Conservation (phyloP, 176 grass and related monocot genomes). For the Musa acuminata region DNA sequence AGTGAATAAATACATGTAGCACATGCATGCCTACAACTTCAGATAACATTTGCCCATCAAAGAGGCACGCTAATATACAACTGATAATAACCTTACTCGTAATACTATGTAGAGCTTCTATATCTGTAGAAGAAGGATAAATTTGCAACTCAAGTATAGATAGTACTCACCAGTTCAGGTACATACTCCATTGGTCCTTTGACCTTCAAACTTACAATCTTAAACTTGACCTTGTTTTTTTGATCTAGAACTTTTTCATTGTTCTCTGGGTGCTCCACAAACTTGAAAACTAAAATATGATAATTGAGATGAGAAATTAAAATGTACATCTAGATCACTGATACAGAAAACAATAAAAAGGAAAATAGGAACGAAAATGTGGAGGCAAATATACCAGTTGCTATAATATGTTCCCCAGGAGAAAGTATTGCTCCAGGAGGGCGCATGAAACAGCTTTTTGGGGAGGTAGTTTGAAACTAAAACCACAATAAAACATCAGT, state of each 20-base stretch:
- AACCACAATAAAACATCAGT: constrained; percentile 11
- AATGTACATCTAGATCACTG: background rate
- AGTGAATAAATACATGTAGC: too few relatives aligned
- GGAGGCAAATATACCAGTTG: constrained; percentile 48
- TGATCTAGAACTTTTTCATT: constrained; percentile 74
- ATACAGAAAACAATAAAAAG: constrained; percentile 3
- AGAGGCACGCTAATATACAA: too few relatives aligned
- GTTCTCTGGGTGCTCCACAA: constrained; percentile 95
- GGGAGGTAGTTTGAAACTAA: constrained; percentile 99
- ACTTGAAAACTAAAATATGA: constrained; percentile 78
- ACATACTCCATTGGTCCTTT: constrained; percentile 93
- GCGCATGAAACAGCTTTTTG: constrained; percentile 97
- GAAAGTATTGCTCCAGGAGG: constrained; percentile 94
- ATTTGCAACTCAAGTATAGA: background rate
- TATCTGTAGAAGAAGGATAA: background rate
- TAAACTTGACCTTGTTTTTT: constrained; percentile 94
- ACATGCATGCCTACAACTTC: too few relatives aligned
- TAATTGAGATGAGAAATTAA: constrained; percentile 17
- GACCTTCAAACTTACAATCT: constrained; percentile 98
- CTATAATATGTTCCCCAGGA: constrained; percentile 85
- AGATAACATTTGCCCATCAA: too few relatives aligned
- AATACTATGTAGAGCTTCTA: background rate
- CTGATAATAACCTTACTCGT: too few relatives aligned
- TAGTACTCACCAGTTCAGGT: constrained; percentile 55
- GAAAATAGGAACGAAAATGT: constrained; percentile 7